Conservation (phyloP, 177 flowering plant species). For the Vitis hybrid region DNA sequence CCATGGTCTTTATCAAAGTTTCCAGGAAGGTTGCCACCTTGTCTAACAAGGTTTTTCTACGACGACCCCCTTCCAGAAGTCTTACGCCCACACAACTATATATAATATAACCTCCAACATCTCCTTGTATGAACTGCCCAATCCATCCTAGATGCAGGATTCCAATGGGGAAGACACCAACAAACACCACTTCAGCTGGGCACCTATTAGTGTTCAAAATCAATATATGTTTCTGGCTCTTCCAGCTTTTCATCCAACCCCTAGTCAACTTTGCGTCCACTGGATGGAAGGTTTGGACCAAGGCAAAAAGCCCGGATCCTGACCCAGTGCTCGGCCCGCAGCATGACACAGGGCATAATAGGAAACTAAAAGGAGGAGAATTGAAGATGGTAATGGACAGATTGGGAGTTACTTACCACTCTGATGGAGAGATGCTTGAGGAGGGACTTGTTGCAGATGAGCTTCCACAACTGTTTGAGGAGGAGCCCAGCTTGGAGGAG, state of each 20-base stretch:
- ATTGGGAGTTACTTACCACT: conserved; percentile 5
- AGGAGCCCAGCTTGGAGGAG: conserved; percentile 30
- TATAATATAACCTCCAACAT: no score
- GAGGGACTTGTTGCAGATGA: conserved; percentile 6
- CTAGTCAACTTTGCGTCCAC: background rate
- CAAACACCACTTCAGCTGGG: no score
- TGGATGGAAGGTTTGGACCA: background rate
- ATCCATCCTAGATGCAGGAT: no score
- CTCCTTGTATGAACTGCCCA: no score
- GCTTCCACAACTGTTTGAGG: conserved; percentile 9
- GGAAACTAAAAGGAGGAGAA: conserved; percentile 10
- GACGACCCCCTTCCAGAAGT: no score
- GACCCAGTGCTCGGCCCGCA: background rate
- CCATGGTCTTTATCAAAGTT: background rate
- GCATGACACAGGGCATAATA: no score
- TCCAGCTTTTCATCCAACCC: background rate
- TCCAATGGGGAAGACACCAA: no score
- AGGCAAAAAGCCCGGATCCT: background rate
- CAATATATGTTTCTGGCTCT: background rate
- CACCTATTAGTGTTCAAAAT: background rate
- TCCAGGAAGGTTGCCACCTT: background rate
- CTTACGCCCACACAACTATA: no score
- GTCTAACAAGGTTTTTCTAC: no score
- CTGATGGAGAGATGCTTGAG: background rate
- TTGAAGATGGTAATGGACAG: conserved; percentile 17